These are phyloP conservation scores for Luvunga scandens DNA, from an alignment of 345 rosid genomes.

Conservation along the genomic window DNA sequence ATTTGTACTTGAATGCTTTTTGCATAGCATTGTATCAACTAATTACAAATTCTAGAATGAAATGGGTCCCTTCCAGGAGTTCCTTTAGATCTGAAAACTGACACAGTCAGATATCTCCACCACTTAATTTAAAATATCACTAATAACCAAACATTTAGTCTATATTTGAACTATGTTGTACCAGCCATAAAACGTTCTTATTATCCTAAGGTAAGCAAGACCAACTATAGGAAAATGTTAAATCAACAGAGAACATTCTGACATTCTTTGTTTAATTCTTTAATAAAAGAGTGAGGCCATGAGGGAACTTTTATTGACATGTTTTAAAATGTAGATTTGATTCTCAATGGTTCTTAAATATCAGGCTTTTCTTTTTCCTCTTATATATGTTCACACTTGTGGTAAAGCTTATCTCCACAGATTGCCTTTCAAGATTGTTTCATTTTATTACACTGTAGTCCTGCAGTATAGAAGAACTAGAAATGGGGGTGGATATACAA, in stretches of 20 bases:
- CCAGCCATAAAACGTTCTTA: background rate
- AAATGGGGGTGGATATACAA: constrained; percentile 55
- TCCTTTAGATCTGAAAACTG: background rate
- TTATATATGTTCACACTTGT: constrained; percentile 15
- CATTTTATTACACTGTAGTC: background rate
- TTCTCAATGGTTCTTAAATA: constrained; percentile 16
- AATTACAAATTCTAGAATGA: constrained; percentile 1
- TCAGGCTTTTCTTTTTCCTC: background rate
- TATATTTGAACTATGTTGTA: background rate
- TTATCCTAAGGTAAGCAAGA: background rate
- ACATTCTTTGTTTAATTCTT: background rate
- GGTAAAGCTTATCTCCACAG: constrained; percentile 14
- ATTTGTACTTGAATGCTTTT: constrained; percentile 8
- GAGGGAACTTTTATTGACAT: background rate
- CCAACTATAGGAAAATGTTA: background rate
- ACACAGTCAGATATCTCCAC: background rate
- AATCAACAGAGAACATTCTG: constrained; percentile 6
- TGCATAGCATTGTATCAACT: background rate
- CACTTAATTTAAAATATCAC: background rate
- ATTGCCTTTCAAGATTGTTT: background rate
- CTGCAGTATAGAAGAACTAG: constrained; percentile 1
- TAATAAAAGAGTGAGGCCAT: background rate
- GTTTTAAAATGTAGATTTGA: constrained; percentile 20
- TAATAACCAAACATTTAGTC: background rate
- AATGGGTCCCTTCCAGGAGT: background rate